phyloP scores from a whole-genome alignment of 768 basidiomycete species.

The Russula olivacea region DNA sequence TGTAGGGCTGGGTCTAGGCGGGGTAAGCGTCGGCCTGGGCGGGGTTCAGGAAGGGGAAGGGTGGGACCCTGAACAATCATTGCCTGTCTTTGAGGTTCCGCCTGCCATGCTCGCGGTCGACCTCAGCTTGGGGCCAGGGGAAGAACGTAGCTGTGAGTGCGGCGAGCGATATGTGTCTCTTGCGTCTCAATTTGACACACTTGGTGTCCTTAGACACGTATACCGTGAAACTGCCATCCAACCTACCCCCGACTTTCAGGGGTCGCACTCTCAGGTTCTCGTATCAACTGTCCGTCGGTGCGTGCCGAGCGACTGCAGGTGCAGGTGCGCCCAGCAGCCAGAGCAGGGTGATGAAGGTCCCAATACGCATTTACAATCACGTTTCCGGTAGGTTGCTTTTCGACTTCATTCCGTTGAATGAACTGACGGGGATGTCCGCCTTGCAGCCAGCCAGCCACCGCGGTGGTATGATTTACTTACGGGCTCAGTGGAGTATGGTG shows the following conservation, averaged over 20 bases:
- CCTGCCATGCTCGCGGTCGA: constrained; percentile 90
- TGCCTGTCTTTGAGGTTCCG: constrained; percentile 84
- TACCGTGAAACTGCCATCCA: constrained; percentile 63
- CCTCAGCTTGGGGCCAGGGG: constrained; percentile 71
- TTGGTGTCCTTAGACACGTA: constrained; percentile 60
- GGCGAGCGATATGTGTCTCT: background rate
- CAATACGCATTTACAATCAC: constrained; percentile 85
- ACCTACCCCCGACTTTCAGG: constrained; percentile 84
- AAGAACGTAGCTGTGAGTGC: constrained; percentile 73
- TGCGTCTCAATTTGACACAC: constrained; percentile 7
- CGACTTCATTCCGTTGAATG: background rate
- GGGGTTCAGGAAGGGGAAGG: constrained; percentile 35
- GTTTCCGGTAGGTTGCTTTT: constrained; percentile 51
- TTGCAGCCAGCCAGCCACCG: constrained; percentile 18
- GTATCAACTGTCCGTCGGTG: constrained; percentile 86
- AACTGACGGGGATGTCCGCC: background rate
- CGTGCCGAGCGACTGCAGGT: constrained; percentile 55
- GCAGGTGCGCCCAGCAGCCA: constrained; percentile 40
- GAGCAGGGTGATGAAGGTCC: constrained; percentile 83
- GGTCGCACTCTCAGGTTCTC: constrained; percentile 81
- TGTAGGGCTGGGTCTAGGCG: constrained; percentile 33
- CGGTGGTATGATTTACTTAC: constrained; percentile 12
- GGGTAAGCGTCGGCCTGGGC: constrained; percentile 22
- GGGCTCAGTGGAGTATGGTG: constrained; percentile 12
- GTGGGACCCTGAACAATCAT: constrained; percentile 53